Base-by-base conservation (phyloP, 2,329 filamentous ascomycete species). In the Dothistroma pini region DNA sequence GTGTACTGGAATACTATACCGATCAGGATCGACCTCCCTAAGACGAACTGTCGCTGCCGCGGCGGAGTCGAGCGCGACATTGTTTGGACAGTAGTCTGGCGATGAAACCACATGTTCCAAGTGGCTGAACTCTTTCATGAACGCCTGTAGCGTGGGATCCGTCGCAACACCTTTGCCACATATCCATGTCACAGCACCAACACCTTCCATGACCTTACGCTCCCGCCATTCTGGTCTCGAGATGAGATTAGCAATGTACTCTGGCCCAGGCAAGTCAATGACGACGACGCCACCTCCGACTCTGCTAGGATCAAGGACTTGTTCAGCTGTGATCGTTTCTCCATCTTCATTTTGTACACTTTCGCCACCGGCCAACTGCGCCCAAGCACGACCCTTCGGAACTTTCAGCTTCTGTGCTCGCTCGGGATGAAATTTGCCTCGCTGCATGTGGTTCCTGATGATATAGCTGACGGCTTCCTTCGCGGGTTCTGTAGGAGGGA, bases 391-490 rank as follows among this genome's bases (percentile, higher is more conserved):
- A 1, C 85, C 86, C 56, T 79, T 82, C 21, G 77, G 76, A 0
- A 97, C 83, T 1, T 88, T 88, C 1, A 92, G 77, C 31, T 78
- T 80, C 63, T 78, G 81, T 0, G 92, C 93, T 60, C 81, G 84
- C 53, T 82, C 73, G 0, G 84, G 78, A 62, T 90, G 81, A 71
- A 99, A 97, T 70, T 89, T 93, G 56, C 95, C 95, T 57, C 95
- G 85, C 57, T 89, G 83, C 41, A 87, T 81, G 64, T 91, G 86
- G 57, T 85, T 86, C 68, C 91, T 90, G 71, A 96, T 83, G 60
- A 99, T 88, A 75, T 99, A 99, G 60, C 89, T 96, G 68, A 97
- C 79, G 6, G 91, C 87, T 52, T 87, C 86, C 31, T 80, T 79
- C 0, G 85, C 85, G 5, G 87, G 88, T 21, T 80, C 77, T 0